These are phyloP conservation scores for Candida vartiovaarae DNA, from an alignment of 805 yeast species.

Conservation along the genomic window DNA sequence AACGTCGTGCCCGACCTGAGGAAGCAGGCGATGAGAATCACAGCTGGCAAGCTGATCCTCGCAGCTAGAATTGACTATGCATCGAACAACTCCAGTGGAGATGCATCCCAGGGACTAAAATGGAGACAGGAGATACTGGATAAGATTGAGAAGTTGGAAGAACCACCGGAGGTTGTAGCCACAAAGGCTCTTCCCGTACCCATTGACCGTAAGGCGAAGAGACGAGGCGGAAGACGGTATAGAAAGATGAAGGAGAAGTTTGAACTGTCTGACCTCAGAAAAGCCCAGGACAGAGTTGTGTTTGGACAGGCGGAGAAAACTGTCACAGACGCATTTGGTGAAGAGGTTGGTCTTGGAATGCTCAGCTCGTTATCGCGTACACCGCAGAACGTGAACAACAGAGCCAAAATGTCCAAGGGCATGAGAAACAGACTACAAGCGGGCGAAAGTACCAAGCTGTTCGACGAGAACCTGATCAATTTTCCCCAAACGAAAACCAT, in stretches of 20 bases:
- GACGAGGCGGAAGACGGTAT: slow-evolving; percentile 78
- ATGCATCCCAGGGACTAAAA: slow-evolving; percentile 49
- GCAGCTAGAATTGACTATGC: slow-evolving; percentile 79
- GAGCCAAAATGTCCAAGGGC: slow-evolving; percentile 53
- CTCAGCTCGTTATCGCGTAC: slow-evolving; percentile 24
- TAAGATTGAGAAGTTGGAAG: slow-evolving; percentile 63
- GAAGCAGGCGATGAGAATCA: slow-evolving; percentile 67
- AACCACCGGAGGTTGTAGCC: slow-evolving; percentile 65
- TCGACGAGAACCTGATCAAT: slow-evolving; percentile 18
- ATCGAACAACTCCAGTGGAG: slow-evolving; percentile 23
- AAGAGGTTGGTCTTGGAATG: slow-evolving; percentile 82
- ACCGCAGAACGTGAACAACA: slow-evolving; percentile 36
- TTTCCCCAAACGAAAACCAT: slow-evolving; percentile 4
- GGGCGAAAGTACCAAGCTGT: slow-evolving; percentile 8
- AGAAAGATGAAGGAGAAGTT: slow-evolving; percentile 77
- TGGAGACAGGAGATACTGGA: slow-evolving; percentile 54
- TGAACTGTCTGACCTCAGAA: slow-evolving; percentile 72
- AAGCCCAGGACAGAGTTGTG: slow-evolving; percentile 76
- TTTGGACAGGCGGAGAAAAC: slow-evolving; percentile 73
- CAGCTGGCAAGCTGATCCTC: slow-evolving; percentile 71
- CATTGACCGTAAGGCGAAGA: slow-evolving; percentile 65
- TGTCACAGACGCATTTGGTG: slow-evolving; percentile 59
- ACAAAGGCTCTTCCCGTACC: slow-evolving; percentile 65
- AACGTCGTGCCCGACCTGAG: slow-evolving; percentile 50
- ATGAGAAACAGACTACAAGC: slow-evolving; percentile 42